Conservation (phyloP, 2,329 filamentous ascomycete genomes). For the Fusarium subglutinans region DNA sequence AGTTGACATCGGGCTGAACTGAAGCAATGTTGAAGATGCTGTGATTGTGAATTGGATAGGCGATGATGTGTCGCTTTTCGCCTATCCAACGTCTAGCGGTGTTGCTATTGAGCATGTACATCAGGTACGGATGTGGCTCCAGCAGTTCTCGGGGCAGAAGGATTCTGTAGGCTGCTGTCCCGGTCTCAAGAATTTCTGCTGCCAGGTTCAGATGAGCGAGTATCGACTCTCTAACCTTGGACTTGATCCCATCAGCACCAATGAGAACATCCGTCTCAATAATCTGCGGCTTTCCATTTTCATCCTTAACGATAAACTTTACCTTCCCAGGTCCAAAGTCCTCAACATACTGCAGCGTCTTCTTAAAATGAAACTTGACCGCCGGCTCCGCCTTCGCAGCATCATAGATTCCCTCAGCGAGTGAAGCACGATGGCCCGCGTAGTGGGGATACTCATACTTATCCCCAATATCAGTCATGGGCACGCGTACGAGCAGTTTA, state of each 20-base stretch:
- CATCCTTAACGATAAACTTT: neutral
- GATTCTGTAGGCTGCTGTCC: constrained; percentile 7
- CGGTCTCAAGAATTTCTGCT: neutral
- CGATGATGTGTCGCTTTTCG: constrained; percentile 12
- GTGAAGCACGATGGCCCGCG: constrained; percentile 16
- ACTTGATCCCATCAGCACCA: constrained; percentile 27
- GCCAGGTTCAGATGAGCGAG: neutral
- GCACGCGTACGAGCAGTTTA: neutral
- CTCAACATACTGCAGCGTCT: constrained; percentile 6
- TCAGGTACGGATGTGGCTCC: constrained; percentile 5
- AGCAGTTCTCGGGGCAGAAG: neutral
- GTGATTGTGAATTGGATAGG: constrained; percentile 24
- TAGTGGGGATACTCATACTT: constrained; percentile 20
- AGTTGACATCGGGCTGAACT: constrained; percentile 11
- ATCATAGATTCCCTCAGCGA: constrained; percentile 4
- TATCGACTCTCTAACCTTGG: constrained; percentile 16
- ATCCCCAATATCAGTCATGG: constrained; percentile 4
- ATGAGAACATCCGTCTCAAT: constrained; percentile 16
- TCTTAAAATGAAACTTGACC: constrained; percentile 12
- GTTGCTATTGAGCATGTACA: constrained; percentile 16
- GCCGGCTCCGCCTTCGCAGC: constrained; percentile 10
- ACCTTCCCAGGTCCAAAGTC: neutral
- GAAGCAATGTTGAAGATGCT: constrained; percentile 21
- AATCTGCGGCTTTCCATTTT: neutral
- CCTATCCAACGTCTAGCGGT: constrained; percentile 7